Percentiles rank a stretch among this genome's conserved stretches.
Evolutionary conservation across 495 filamentous ascomycete genomes (phyloP).

Genomic region (Hyaloscypha hepaticicola): DNA sequence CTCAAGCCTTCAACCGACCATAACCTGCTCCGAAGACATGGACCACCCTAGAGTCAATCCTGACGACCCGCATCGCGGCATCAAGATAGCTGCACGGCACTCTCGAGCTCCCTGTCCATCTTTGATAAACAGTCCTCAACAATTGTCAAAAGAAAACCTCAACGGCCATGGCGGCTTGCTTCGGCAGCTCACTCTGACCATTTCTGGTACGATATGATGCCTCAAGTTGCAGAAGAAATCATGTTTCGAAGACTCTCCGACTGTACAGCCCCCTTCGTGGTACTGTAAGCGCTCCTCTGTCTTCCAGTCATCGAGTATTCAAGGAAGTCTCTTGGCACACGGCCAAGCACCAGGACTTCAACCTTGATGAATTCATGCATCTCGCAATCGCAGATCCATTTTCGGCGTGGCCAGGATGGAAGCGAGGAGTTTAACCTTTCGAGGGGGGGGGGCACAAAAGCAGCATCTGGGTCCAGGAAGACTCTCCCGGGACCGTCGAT

Average conservation of each 20-base stretch:
- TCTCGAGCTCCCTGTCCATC: not conserved
- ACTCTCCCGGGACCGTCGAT: not conserved
- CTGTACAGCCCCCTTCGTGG: conserved; percentile 16
- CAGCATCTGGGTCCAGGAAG: not conserved
- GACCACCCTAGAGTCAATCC: not conserved
- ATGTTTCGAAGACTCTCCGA: conserved; percentile 7
- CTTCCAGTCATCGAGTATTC: conserved; percentile 8
- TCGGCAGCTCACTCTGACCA: not conserved
- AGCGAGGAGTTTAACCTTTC: conserved; percentile 2
- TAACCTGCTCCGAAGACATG: not conserved
- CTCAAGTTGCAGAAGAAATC: conserved; percentile 3
- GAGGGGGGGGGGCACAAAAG: not conserved
- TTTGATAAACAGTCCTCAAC: not conserved
- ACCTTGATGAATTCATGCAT: conserved; percentile 11
- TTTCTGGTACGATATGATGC: conserved; percentile 5
- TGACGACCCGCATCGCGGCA: not conserved
- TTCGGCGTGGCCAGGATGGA: conserved; percentile 12
- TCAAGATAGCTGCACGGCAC: not conserved
- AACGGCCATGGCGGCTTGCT: not conserved
- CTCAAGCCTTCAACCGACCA: not conserved
- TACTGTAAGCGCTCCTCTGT: conserved; percentile 12
- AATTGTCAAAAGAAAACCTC: not conserved
- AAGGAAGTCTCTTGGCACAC: conserved; percentile 4
- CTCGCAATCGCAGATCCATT: conserved; percentile 15
- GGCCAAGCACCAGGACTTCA: not conserved